Conservation (phyloP, 2,329 filamentous ascomycete species). For the Ceratocystis destructans region DNA sequence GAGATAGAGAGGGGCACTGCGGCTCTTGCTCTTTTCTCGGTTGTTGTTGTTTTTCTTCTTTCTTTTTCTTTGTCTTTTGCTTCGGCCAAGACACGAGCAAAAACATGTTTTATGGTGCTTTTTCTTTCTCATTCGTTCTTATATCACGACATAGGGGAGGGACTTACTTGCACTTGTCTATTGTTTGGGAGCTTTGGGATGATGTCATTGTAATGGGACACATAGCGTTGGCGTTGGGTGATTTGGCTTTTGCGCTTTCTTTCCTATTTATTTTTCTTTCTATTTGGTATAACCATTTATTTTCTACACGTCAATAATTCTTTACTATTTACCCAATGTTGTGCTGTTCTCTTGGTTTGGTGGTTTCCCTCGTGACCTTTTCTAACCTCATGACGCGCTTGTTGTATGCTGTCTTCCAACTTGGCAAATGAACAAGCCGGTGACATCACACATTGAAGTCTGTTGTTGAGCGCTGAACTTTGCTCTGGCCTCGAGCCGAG, state of each 20-base stretch:
- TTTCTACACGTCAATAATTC: no score
- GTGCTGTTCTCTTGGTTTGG: no score
- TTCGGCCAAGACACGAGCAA: background rate
- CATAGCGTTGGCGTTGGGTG: background rate
- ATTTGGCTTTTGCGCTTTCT: background rate
- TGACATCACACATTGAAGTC: slow-evolving; percentile 62
- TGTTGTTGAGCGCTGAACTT: slow-evolving; percentile 64
- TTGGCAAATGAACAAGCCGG: no score
- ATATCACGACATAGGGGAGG: background rate
- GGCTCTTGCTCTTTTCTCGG: background rate
- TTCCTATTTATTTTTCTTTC: no score
- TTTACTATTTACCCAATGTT: no score
- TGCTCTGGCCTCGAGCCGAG: slow-evolving; percentile 70
- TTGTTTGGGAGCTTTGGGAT: background rate
- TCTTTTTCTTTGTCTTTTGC: background rate
- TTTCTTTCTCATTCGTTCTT: background rate
- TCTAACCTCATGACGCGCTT: no score
- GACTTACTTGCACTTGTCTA: background rate
- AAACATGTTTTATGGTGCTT: no score
- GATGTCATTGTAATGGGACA: background rate
- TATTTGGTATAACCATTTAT: no score
- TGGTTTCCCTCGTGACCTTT: no score
- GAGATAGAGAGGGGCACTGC: background rate
- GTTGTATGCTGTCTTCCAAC: no score
- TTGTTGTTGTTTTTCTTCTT: background rate